These are phyloP conservation scores for Pseudogymnoascus sp. DNA, from an alignment of 2,329 filamentous ascomycete genomes.

Conservation along the genomic window DNA sequence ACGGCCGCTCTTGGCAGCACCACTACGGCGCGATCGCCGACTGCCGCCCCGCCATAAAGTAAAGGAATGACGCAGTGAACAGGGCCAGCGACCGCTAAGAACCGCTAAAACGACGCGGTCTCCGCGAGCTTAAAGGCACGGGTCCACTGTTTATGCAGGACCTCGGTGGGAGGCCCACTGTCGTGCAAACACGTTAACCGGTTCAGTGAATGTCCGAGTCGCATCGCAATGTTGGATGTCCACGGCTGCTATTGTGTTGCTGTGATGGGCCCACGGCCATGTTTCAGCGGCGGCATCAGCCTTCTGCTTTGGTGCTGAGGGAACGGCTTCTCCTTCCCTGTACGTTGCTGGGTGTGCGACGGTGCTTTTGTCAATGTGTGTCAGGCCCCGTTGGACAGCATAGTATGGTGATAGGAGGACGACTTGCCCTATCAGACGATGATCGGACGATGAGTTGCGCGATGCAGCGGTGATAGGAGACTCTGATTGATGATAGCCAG, in stretches of 20 bases:
- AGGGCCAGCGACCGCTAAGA: not conserved
- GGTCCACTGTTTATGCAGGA: constrained; percentile 6
- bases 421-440: not conserved
- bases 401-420: not conserved
- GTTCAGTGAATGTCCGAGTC: constrained; percentile 3
- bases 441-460: constrained; percentile 2
- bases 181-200: not conserved
- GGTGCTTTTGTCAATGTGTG: not conserved
- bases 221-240: constrained; percentile 9
- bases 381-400: not conserved
- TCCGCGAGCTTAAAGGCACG: not conserved
- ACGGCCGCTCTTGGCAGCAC: not conserved
- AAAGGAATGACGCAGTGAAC: not conserved
- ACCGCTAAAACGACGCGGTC: not conserved
- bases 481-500: not conserved
- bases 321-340: not conserved
- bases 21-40: not conserved
- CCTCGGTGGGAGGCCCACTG: not conserved
- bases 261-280: not conserved
- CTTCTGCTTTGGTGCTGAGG: not conserved
- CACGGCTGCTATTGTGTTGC: not conserved
- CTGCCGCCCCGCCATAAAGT: not conserved
- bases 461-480: not conserved
- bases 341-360: not conserved
- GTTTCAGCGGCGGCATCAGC: not conserved